These are phyloP conservation scores for Dalbergia oliveri DNA, from an alignment of 306 rosid genomes.

Conservation along the genomic window DNA sequence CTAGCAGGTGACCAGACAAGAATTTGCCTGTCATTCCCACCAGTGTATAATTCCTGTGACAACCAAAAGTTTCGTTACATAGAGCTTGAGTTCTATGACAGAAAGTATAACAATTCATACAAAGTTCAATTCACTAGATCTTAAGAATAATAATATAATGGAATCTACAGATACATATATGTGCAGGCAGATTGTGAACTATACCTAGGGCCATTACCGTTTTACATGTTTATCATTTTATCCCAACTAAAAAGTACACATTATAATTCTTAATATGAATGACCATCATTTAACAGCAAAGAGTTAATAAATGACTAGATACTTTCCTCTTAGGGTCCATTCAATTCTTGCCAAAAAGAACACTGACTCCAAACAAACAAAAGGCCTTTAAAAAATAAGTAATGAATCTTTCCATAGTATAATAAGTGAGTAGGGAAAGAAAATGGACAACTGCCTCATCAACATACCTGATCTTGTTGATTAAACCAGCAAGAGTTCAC, in stretches of 20 bases:
- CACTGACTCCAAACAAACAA: neutral
- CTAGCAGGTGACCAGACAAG: slow-evolving; percentile 89
- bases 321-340: slow-evolving; percentile 1
- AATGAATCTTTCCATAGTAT: slow-evolving; percentile 3
- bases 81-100: neutral
- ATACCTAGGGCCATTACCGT: neutral
- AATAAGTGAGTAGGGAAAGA: slow-evolving; percentile 20
- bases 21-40: slow-evolving; percentile 94
- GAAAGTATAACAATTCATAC: neutral
- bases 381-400: neutral
- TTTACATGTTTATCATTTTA: slow-evolving; percentile 9
- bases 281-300: neutral
- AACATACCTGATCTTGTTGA: slow-evolving; percentile 80
- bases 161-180: neutral
- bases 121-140: slow-evolving; percentile 1
- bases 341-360: slow-evolving; percentile 27
- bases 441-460: slow-evolving; percentile 19
- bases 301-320: slow-evolving; percentile 21
- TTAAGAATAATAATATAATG: neutral
- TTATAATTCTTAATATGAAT: neutral
- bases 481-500: slow-evolving; percentile 90
- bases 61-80: slow-evolving; percentile 15
- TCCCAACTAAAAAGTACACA: neutral
- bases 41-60: slow-evolving; percentile 86
- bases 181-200: slow-evolving; percentile 24